Conservation (phyloP, 768 basidiomycete genomes). For the Pleurotus tuber-regium region DNA sequence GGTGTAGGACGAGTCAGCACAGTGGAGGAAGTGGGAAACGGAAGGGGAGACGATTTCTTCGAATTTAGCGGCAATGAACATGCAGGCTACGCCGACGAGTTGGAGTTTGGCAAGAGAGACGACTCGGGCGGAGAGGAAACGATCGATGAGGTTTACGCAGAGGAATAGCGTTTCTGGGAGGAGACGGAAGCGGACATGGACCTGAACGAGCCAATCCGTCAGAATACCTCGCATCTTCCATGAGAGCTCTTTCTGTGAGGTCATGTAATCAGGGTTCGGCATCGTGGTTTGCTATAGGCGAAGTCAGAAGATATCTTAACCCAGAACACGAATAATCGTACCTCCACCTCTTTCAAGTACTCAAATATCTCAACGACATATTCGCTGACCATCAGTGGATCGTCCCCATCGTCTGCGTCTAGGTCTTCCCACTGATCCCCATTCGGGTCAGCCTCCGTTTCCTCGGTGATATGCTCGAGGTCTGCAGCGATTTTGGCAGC, state of each 20-base stretch:
- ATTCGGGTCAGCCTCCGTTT: slow-evolving; percentile 65
- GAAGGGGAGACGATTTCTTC: slow-evolving; percentile 95
- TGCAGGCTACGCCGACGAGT: slow-evolving; percentile 90
- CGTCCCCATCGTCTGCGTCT: slow-evolving; percentile 88
- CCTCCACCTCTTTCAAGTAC: slow-evolving; percentile 90
- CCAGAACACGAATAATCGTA: slow-evolving; percentile 29
- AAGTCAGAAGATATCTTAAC: background rate
- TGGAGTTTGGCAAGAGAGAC: slow-evolving; percentile 93
- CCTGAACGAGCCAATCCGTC: slow-evolving; percentile 95
- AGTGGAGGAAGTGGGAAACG: slow-evolving; percentile 83
- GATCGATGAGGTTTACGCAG: slow-evolving; percentile 89
- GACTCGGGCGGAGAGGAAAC: slow-evolving; percentile 71
- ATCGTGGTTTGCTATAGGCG: slow-evolving; percentile 63
- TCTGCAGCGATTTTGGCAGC: slow-evolving; percentile 44
- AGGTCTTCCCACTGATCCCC: slow-evolving; percentile 82
- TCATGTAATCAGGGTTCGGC: slow-evolving; percentile 95
- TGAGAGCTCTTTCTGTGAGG: slow-evolving; percentile 86
- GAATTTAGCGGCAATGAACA: slow-evolving; percentile 94
- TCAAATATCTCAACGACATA: slow-evolving; percentile 93
- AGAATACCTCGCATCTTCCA: slow-evolving; percentile 97
- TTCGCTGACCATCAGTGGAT: slow-evolving; percentile 96
- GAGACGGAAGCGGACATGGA: slow-evolving; percentile 89
- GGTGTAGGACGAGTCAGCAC: slow-evolving; percentile 86
- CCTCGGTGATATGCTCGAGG: slow-evolving; percentile 49
- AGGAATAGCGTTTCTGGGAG: slow-evolving; percentile 95